phyloP scores from a whole-genome alignment of 1,139 yeast genomes.

The Scheffersomyces titani region DNA sequence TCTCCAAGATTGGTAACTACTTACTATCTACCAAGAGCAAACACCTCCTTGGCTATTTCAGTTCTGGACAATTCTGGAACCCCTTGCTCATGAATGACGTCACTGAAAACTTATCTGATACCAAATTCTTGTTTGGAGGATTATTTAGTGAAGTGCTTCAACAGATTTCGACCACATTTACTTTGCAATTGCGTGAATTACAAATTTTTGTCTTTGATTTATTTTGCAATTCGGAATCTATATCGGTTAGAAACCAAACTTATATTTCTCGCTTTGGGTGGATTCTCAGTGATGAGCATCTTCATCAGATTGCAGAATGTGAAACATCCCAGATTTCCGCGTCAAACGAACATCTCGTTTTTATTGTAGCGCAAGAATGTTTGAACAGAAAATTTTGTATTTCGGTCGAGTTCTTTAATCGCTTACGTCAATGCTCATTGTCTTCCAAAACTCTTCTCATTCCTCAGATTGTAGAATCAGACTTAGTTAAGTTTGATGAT shows the following conservation, averaged over 20 bases:
- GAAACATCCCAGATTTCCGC: background rate
- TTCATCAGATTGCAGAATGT: slow-evolving; percentile 3
- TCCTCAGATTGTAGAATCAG: slow-evolving; percentile 16
- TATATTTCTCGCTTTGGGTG: slow-evolving; percentile 21
- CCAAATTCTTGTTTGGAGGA: slow-evolving; percentile 27
- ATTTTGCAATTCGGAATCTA: slow-evolving; percentile 8
- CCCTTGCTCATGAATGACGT: slow-evolving; percentile 7
- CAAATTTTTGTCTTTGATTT: slow-evolving; percentile 10
- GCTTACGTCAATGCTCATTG: background rate
- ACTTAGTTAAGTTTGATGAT: slow-evolving; percentile 24
- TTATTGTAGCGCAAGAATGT: background rate
- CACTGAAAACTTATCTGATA: slow-evolving; percentile 6
- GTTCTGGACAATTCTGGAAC: slow-evolving; percentile 19
- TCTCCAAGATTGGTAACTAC: slow-evolving; percentile 45
- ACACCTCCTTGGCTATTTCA: slow-evolving; percentile 15
- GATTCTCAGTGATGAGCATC: slow-evolving; percentile 22
- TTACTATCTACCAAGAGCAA: slow-evolving; percentile 16
- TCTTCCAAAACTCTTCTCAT: background rate
- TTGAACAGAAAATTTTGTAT: background rate
- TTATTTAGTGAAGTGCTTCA: slow-evolving; percentile 41
- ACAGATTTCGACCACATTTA: slow-evolving; percentile 20
- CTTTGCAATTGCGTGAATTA: slow-evolving; percentile 8
- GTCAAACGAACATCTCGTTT: background rate
- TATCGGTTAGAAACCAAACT: slow-evolving; percentile 10
- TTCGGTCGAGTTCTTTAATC: background rate